phyloP scores from a whole-genome alignment of 768 basidiomycete genomes.

The Suillus brevipes region DNA sequence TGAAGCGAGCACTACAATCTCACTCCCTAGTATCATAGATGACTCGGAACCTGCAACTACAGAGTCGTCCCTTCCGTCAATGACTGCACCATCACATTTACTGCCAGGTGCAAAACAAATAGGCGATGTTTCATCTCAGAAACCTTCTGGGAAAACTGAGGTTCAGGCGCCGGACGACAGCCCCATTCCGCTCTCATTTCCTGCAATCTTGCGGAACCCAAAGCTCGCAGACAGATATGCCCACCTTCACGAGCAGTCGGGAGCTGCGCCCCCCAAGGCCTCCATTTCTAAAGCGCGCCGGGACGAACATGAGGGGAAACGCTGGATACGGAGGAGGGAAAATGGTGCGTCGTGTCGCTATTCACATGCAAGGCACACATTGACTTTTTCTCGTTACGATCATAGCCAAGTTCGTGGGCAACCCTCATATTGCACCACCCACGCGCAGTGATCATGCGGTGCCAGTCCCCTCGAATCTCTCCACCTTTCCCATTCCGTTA shows the following conservation, averaged over 20 bases:
- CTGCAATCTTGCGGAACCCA: constrained; percentile 63
- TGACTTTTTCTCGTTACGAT: constrained; percentile 7
- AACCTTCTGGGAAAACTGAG: background rate
- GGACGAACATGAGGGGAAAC: constrained; percentile 73
- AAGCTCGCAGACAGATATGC: constrained; percentile 54
- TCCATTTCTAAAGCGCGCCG: constrained; percentile 43
- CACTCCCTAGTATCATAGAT: background rate
- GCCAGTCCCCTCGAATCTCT: constrained; percentile 40
- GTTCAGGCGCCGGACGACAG: constrained; percentile 4
- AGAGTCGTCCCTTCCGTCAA: background rate
- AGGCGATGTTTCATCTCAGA: background rate
- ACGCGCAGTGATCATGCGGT: constrained; percentile 54
- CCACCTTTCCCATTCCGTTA: constrained; percentile 78
- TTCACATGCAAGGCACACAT: background rate
- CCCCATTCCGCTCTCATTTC: constrained; percentile 66
- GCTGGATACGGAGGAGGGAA: constrained; percentile 73
- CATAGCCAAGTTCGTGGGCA: constrained; percentile 68
- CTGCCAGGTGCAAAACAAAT: background rate
- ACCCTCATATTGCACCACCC: constrained; percentile 71
- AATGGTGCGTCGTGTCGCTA: constrained; percentile 52
- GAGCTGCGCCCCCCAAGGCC: constrained; percentile 15
- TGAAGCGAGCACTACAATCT: background rate
- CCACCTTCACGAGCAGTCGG: constrained; percentile 40
- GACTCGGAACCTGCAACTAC: background rate
- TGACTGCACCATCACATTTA: too few species aligned